Evolutionary conservation across 805 yeast genomes (phyloP), one percentile per base, ranked within the genome.

Genomic region (Metschnikowia henanensis): DNA sequence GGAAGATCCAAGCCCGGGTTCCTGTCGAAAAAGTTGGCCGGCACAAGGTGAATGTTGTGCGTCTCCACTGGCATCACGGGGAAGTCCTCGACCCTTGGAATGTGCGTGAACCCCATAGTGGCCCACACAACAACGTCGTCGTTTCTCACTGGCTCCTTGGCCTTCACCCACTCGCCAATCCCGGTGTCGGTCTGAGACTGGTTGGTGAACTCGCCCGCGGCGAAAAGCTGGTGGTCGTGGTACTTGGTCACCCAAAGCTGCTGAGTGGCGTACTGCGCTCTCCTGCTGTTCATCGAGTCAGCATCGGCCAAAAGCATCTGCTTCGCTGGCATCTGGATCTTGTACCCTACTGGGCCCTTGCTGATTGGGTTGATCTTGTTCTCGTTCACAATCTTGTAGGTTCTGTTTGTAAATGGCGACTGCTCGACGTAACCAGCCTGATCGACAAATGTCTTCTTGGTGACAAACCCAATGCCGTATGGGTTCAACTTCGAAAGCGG

Each of bases 31-130:
- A 86, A 86, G 44, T 87, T 85, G 55, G 77, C 72, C 41, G 95
- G 95, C 35, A 76, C 73, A 45, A 86, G 73, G 46, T 78, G 73
- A 54, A 85, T 81, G 54, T 61, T 66, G 70, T 84, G 81, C 51
- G 81, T 81, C 67, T 86, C 95, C 45, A 83, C 87, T 26, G 94
- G 91, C 95, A 86, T 86, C 40, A 86, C 91, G 37, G 95, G 95
- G 84, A 87, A 86, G 64, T 86, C 92, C 68, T 86, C 95, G 29
- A 83, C 81, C 58, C 87, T 77, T 56, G 94, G 94, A 57, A 85
- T 78, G 61, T 86, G 95, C 3, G 92, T 86, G 70, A 86, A 77
- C 21, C 88, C 90, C 61, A 86, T 62, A 35, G 94, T 85, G 51
- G 87, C 85, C 91, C 92, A 86, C 34, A 86, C 83, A 47, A 86